Evolutionary conservation across 2,329 filamentous ascomycete genomes (phyloP), one percentile per base, ranked within the genome.

Genomic region (Paracamarosporium sp.): DNA sequence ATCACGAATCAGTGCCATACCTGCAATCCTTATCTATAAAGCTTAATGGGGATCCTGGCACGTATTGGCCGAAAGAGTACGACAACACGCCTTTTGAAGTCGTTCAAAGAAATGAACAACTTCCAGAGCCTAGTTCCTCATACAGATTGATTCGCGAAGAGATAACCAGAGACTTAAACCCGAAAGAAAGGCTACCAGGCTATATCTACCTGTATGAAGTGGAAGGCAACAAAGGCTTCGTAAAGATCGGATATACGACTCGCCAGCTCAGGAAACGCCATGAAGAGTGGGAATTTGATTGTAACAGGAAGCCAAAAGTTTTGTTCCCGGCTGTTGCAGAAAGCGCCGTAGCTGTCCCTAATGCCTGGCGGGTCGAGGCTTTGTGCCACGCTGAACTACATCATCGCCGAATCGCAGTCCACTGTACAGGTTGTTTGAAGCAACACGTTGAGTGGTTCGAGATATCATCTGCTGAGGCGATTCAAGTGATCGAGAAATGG

Each of bases 311-410:
- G 40, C 50, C 41, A 20, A 59, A 53, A 40, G 38, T 44, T 20
- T 38, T 61, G 36, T 56, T 59, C 24, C 56, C 55, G 48, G 41
- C 45, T 28, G 17, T 25, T 41, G n/a, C 35, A 46, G 43, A 50
- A 28, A 24, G 43, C 13, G 45, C 40, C 47, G 41, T 36, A 40
- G 36, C 45, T 9, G 28, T 58, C 25, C 57, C 57, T 17, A 44
- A 60, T 40, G 54, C 57, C 30, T 55, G 47, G 35, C 60, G 60
- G 25, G 48, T 62, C 35, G 60, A 62, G 40, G 60, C 60, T 31
- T 50, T 62, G 15, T 60, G 57, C 33, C 60, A 62, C 35, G 47
- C 50, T 24, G 60, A 62, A 55, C 47, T 62, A 11, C 36, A 57
- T 46, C 51, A 60, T 22, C 47, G 51, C n/a, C n/a, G 47, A 22